Percentiles rank a stretch among this genome's conserved stretches.
phyloP scores from a whole-genome alignment of 371 early-diverging fungal genomes.

The Mortierella sp. region DNA sequence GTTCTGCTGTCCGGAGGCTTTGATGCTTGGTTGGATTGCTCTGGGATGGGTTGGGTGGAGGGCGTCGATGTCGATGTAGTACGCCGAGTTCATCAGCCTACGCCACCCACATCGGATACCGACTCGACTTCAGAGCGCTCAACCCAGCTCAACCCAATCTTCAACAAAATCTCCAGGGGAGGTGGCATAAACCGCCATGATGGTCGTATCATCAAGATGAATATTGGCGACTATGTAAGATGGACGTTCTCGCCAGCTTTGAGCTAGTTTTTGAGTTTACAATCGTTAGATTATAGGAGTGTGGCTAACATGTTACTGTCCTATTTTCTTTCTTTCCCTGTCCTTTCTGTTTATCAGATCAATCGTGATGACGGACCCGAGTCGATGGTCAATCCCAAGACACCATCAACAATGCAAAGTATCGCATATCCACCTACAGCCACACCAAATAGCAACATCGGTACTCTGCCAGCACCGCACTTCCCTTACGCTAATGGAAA shows the following conservation, averaged over 20 bases:
- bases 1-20: constrained; percentile 84
- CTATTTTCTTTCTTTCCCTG: background rate
- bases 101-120: constrained; percentile 27
- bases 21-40: constrained; percentile 69
- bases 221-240: constrained; percentile 34
- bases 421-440: constrained; percentile 47
- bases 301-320: background rate
- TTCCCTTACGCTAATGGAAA: too few relatives aligned
- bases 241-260: background rate
- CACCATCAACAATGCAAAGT: constrained; percentile 8
- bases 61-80: constrained; percentile 23
- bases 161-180: constrained; percentile 27
- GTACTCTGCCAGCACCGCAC: constrained; percentile 10
- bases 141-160: constrained; percentile 12
- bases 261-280: background rate
- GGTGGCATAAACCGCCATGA: constrained; percentile 49
- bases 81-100: constrained; percentile 10
- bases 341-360: constrained; percentile 13
- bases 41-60: constrained; percentile 58
- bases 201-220: constrained; percentile 34
- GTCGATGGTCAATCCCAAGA: constrained; percentile 45
- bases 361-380: constrained; percentile 33
- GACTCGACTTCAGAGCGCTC: background rate
- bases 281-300: background rate
- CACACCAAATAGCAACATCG: constrained; percentile 37